A percentile compares a stretch with the other conserved stretches of the same genome.
Evolutionary conservation across 305 asterid genomes (phyloP).

Genomic region (Ilex paraguariensis): DNA sequence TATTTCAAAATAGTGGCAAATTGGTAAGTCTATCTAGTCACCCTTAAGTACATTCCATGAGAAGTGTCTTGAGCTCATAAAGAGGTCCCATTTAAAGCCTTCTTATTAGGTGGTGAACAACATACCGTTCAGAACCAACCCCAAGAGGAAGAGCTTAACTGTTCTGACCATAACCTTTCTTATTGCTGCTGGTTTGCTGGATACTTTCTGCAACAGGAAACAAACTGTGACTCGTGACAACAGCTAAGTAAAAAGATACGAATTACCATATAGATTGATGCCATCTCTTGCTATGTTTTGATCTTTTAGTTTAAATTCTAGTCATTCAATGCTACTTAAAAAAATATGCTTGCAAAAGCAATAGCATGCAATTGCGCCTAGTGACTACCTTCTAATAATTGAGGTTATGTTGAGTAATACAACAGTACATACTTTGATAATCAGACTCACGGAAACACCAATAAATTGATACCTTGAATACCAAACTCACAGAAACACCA

Average conservation of each 20-base stretch:
- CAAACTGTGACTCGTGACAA: conserved; percentile 2
- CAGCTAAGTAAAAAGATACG: not conserved
- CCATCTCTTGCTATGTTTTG: too few species aligned
- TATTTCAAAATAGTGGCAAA: too few species aligned
- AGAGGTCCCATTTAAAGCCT: too few species aligned
- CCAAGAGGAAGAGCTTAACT: conserved; percentile 60
- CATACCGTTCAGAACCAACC: conserved; percentile 78
- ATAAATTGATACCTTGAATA: conserved; percentile 57
- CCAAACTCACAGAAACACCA: conserved; percentile 72
- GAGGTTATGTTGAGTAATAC: not conserved
- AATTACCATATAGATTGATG: too few species aligned
- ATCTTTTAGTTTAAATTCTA: too few species aligned
- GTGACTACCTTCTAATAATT: too few species aligned
- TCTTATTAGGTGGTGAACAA: not conserved
- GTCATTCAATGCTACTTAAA: too few species aligned
- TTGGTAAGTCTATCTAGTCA: too few species aligned
- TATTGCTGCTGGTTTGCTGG: conserved; percentile 53
- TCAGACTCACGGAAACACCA: conserved; percentile 71
- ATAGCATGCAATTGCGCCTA: too few species aligned
- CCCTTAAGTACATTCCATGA: too few species aligned
- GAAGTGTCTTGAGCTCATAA: too few species aligned
- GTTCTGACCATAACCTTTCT: conserved; percentile 59
- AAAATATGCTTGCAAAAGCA: too few species aligned
- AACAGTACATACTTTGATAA: conserved; percentile 50
- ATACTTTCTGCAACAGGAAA: conserved; percentile 47